Evolutionary conservation across 2,329 filamentous ascomycete species (phyloP), one percentile per base, ranked within the genome.

Genomic region (Cladophialophora chaetospira): DNA sequence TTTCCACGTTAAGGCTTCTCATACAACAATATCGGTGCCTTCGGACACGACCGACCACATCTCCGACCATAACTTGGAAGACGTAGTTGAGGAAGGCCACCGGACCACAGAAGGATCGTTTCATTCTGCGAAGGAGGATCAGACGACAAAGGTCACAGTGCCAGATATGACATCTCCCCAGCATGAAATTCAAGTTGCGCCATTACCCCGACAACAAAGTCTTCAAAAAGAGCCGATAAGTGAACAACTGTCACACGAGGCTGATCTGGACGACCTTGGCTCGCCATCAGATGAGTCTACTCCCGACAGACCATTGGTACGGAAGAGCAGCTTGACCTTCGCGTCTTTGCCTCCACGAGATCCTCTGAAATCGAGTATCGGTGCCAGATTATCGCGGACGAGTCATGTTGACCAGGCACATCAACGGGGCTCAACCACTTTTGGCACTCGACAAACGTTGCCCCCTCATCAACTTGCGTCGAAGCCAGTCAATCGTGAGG

Each of bases 311-410:
- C 88, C 88, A 1, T 79, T 89, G 26, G 82, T 95, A 64, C 87
- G 93, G 58, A 97, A 97, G 79, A 96, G 92, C 73, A 97, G 93
- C 70, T 81, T 99, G 58, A 96, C 89, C 57, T 97, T 99, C 74
- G 91, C 94, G 33, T 91, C 94, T 15, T 79, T 99, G 10, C 94
- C 94, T 26, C 92, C 93, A 2, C 84, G 94, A 60, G 93, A 97
- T 68, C 93, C 93, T 31, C 78, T 97, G 50, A 95, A 95, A 71
- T 93, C 92, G 75, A 95, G 88, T 70, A 84, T 91, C 67, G 91
- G 87, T 13, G 80, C 82, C 17, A 81, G 89, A 47, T 75, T 83
- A 49, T 92, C 90, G 19, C 81, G 89, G 58, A 89, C 85, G 5
- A 96, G 90, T 67, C 88, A 96, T 31, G 89, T 96, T 21, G 60